Base-by-base conservation (phyloP, 1,284 basidiomycete genomes). In the Malassezia brasiliensis region DNA sequence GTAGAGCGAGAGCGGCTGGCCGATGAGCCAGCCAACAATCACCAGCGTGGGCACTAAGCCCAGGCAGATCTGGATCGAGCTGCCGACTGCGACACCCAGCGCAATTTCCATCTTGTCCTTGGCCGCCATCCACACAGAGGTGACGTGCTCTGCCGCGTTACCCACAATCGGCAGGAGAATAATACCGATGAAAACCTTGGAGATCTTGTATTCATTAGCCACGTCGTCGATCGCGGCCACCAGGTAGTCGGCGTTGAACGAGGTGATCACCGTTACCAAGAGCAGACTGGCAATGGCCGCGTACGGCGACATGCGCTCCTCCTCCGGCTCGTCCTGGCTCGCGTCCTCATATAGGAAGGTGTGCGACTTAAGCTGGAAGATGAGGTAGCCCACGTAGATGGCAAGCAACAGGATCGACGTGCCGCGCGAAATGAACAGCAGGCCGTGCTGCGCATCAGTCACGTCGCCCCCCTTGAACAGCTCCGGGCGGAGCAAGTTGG, bases 31-130 rank as follows among this genome's bases (percentile, higher is more conserved):
- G 41, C 72, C 75, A 15, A 75, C 62, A 28, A 74, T 49, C 17
- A 75, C 68, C 10, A 76, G 58, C 57, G 72, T 65, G 9, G 75
- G 74, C 44, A 76, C 65, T 42, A 76, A 58, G 40, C 70, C 70
- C 12, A 75, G 61, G 9, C 56, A 58, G 42, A 74, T 69, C 54
- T 67, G 66, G 55, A 61, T 82, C 83, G 48, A 88, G 78, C 72
- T 87, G 12, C 90, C 88, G 81, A 96, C 85, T 53, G 87, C 87
- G 58, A 96, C 88, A 3, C 85, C 85, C 60, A 94, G 87, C 1
- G 62, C 60, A 50, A 74, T 71, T 37, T 74, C 72, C 70, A 74
- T 72, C 55, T 72, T 73, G 67, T 65, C 62, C 58, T 73, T 73
- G 38, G 53, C 50, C 10, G 67, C 72, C 64, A 67, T 69, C 56